Percentiles rank a stretch among this genome's conserved stretches.
phyloP scores from a whole-genome alignment of 164 flowering plant species.

The Magnolia sinica region DNA sequence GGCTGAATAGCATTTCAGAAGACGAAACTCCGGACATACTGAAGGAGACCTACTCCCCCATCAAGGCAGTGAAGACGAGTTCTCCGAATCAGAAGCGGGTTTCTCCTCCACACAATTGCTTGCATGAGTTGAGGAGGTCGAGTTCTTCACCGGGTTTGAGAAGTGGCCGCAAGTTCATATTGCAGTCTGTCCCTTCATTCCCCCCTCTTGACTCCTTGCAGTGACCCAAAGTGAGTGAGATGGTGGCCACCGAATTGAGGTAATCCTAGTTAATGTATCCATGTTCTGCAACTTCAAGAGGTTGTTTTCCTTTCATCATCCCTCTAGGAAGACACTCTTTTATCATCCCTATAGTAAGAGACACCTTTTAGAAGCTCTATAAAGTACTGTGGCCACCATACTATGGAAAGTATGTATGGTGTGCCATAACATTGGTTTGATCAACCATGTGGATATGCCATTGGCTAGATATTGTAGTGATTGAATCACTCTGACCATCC shows the following conservation, averaged over 20 bases:
- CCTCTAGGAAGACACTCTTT: not conserved
- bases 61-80: conserved; percentile 44
- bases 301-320: not conserved
- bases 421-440: not conserved
- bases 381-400: too few species aligned
- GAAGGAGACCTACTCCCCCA: conserved; percentile 39
- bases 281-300: not conserved
- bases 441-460: not conserved
- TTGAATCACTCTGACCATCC: not conserved
- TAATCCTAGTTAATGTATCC: not conserved
- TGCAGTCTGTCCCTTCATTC: conserved; percentile 60
- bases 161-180: conserved; percentile 66
- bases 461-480: not conserved
- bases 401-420: not conserved
- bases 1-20: conserved; percentile 24
- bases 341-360: not conserved
- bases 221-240: conserved; percentile 34
- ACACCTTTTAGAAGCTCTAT: not conserved
- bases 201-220: conserved; percentile 67
- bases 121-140: conserved; percentile 32
- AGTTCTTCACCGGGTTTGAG: conserved; percentile 44
- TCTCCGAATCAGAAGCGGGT: conserved; percentile 72
- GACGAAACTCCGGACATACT: conserved; percentile 63
- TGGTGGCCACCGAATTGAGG: conserved; percentile 8
- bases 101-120: conserved; percentile 53